Conservation (phyloP, 495 filamentous ascomycete genomes). For the Staphylotrichum tortipilum region DNA sequence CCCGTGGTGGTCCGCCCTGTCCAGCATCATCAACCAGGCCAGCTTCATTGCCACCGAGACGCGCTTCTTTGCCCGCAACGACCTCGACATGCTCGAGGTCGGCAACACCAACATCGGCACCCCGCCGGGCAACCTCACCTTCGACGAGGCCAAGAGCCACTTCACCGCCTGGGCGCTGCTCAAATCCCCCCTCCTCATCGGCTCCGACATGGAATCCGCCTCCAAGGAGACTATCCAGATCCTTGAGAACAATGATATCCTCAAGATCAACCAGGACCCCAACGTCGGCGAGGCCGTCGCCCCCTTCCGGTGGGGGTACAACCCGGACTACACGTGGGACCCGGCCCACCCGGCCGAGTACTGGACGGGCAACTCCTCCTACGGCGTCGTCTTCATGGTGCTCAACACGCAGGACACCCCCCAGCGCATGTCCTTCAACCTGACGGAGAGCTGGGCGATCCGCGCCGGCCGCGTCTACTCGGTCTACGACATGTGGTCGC, state of each 20-base stretch:
- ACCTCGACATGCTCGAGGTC: conserved; percentile 43
- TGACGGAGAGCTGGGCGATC: conserved; percentile 9
- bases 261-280: conserved; percentile 9
- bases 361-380: conserved; percentile 8
- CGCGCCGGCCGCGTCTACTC: conserved; percentile 1
- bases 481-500: conserved; percentile 9
- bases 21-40: conserved; percentile 44
- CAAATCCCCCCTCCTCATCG: conserved; percentile 43
- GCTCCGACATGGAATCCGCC: conserved; percentile 32
- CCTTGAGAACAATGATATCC: conserved; percentile 18
- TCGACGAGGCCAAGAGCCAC: conserved; percentile 36
- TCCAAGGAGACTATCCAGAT: conserved; percentile 18
- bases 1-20: conserved; percentile 36
- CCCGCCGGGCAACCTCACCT: conserved; percentile 4
- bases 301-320: conserved; percentile 1
- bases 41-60: conserved; percentile 26
- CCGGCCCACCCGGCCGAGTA: conserved; percentile 1
- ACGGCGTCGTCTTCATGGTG: conserved; percentile 7
- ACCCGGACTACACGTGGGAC: conserved; percentile 1
- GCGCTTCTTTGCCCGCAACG: conserved; percentile 24
- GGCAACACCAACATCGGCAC: conserved; percentile 20
- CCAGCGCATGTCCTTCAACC: conserved; percentile 1
- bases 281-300: neutral
- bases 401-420: neutral
- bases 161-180: conserved; percentile 45